phyloP scores from a whole-genome alignment of 306 rosid species.

The Pyrus communis region DNA sequence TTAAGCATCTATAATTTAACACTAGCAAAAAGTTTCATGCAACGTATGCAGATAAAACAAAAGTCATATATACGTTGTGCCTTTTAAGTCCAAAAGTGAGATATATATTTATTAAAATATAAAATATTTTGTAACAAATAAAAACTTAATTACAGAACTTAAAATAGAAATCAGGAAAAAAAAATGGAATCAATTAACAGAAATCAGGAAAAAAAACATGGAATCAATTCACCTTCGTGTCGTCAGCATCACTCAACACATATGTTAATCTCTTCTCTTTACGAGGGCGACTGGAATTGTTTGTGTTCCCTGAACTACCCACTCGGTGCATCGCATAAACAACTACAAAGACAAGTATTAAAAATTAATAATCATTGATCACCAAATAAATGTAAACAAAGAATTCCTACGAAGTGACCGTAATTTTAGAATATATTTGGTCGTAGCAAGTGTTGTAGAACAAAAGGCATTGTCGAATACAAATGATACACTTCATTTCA shows the following conservation, averaged over 20 bases:
- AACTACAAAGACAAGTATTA: slow-evolving; percentile 11
- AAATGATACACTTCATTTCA: no score
- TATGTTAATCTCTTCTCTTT: slow-evolving; percentile 93
- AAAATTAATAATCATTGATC: not conserved
- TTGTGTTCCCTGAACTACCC: slow-evolving; percentile 87
- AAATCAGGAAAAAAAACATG: not conserved
- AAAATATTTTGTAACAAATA: not conserved
- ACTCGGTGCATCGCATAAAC: slow-evolving; percentile 93
- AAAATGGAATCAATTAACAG: not conserved
- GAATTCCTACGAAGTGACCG: not conserved
- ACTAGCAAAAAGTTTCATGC: not conserved
- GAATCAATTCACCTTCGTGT: slow-evolving; percentile 54
- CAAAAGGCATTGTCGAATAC: not conserved
- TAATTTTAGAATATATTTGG: not conserved
- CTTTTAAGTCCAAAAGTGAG: not conserved
- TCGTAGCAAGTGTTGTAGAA: not conserved
- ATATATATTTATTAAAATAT: not conserved
- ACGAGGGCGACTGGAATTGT: slow-evolving; percentile 80
- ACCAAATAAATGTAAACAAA: not conserved
- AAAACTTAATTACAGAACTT: not conserved
- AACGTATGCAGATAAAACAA: not conserved
- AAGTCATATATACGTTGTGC: not conserved
- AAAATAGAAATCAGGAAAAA: slow-evolving; percentile 9
- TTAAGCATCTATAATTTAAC: slow-evolving; percentile 2
- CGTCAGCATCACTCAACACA: slow-evolving; percentile 74